phyloP scores from a whole-genome alignment of 495 filamentous ascomycete species.

The Rostrohypoxylon terebratum region DNA sequence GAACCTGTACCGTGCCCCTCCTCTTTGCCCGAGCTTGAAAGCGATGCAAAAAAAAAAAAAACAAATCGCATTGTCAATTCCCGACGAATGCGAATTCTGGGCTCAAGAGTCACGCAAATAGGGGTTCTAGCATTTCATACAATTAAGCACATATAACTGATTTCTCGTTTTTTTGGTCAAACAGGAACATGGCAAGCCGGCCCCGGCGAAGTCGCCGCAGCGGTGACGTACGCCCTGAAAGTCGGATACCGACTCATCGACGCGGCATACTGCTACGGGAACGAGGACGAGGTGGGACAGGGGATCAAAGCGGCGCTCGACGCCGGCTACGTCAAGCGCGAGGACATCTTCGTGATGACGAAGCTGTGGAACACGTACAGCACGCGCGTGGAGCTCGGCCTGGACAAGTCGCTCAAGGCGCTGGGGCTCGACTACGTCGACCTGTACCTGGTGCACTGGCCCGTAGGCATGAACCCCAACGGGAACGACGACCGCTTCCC shows the following conservation, averaged over 20 bases:
- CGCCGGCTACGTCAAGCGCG: constrained; percentile 72
- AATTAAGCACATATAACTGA: constrained; percentile 1
- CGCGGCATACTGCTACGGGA: constrained; percentile 68
- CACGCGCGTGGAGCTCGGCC: constrained; percentile 70
- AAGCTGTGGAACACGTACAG: constrained; percentile 89
- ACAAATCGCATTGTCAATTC: background rate
- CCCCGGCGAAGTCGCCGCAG: constrained; percentile 68
- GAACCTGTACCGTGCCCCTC: background rate
- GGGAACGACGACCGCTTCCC: constrained; percentile 82
- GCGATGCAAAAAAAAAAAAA: too few relatives aligned
- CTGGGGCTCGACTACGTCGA: constrained; percentile 85
- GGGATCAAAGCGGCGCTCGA: constrained; percentile 73
- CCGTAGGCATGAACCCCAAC: constrained; percentile 82
- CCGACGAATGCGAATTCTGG: too few relatives aligned
- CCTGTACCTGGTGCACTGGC: constrained; percentile 85
- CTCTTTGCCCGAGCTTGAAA: background rate
- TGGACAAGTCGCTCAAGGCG: constrained; percentile 77
- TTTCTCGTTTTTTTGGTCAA: background rate
- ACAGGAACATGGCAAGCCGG: constrained; percentile 80
- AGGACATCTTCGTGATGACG: constrained; percentile 84
- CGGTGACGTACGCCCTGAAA: constrained; percentile 68
- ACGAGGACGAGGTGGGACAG: constrained; percentile 68
- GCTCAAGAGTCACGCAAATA: too few relatives aligned
- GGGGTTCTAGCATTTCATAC: background rate
- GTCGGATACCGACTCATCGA: constrained; percentile 74